Evolutionary conservation across 495 filamentous ascomycete genomes (phyloP), one percentile per base, ranked within the genome.

Genomic region (Cercophora newfieldiana): DNA sequence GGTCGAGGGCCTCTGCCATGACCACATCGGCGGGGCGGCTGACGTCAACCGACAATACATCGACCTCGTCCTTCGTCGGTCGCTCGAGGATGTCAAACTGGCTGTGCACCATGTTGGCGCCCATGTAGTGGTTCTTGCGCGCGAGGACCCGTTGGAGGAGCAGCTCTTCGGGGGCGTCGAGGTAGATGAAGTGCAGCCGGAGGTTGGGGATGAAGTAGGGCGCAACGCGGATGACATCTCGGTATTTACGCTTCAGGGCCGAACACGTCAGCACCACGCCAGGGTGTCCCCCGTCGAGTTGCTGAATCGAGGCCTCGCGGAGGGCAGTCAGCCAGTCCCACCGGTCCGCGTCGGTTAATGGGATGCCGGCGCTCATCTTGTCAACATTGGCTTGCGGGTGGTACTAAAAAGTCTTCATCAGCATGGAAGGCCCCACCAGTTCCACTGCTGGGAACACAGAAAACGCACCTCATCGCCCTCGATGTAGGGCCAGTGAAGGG

Each of bases 311-410:
- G 64, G 92, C 88, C 69, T 96, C 87, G 71, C 96, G 92, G 5
- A 98, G 86, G 24, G 85, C 82, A 66, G 94, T 94, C 54, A 99
- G 88, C 96, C 96, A 99, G 81, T 97, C 94, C 96, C 96, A 98
- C 64, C 96, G 91, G 78, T 99, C 96, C 68, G 87, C 88, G 75
- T 99, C 96, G 57, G 93, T 98, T 57, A 99, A 83, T 6, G 96
- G 92, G 48, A 88, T 90, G 67, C 92, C 92, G 69, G 86, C 81
- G 74, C 86, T 81, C 96, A 99, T 99, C 78, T 99, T 99, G 33
- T 94, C 88, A 73, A 97, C 89, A 81, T 97, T 98, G 61, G 88
- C 78, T 59, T 82, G 70, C 1, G 93, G 85, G 75, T 99, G 96
- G 78, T 87, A 98, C 96, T 99, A 71, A 16, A 16, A 25, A 57